These are phyloP conservation scores for Thoreauomyces humboldtii DNA, from an alignment of 192 early-diverging fungal species.

Conservation along the genomic window DNA sequence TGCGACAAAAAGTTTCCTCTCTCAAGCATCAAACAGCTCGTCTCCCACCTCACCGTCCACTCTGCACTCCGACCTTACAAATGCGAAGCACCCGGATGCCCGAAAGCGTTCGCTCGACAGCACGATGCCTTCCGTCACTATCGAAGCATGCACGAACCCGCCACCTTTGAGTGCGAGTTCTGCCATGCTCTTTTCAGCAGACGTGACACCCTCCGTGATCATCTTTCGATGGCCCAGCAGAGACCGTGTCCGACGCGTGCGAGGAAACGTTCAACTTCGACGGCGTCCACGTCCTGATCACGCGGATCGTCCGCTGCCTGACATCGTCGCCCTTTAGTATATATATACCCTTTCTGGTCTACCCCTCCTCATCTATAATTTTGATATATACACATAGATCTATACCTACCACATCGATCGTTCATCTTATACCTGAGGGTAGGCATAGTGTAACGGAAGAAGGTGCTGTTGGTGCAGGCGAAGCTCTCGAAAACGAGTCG, in stretches of 20 bases:
- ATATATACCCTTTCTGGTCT: too few species aligned
- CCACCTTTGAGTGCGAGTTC: background rate
- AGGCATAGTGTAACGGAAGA: too few species aligned
- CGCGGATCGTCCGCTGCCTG: too few species aligned
- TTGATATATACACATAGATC: too few species aligned
- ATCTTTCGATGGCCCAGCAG: background rate
- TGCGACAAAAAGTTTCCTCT: background rate
- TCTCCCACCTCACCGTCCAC: conserved; percentile 9
- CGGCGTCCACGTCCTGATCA: too few species aligned
- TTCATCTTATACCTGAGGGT: too few species aligned
- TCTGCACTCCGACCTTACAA: background rate
- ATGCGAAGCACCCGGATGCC: background rate
- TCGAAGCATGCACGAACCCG: background rate
- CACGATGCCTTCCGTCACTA: conserved; percentile 11
- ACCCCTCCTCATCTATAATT: too few species aligned
- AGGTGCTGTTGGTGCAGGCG: too few species aligned
- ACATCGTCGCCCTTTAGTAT: too few species aligned
- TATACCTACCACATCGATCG: too few species aligned
- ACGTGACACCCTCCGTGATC: background rate
- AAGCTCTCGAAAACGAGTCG: too few species aligned
- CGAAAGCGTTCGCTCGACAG: background rate
- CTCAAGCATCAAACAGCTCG: conserved; percentile 4
- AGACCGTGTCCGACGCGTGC: conserved; percentile 5
- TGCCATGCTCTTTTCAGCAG: conserved; percentile 1
- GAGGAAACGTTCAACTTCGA: too few species aligned